phyloP scores from a whole-genome alignment of 345 rosid genomes.

The Atalantia buxifolia region DNA sequence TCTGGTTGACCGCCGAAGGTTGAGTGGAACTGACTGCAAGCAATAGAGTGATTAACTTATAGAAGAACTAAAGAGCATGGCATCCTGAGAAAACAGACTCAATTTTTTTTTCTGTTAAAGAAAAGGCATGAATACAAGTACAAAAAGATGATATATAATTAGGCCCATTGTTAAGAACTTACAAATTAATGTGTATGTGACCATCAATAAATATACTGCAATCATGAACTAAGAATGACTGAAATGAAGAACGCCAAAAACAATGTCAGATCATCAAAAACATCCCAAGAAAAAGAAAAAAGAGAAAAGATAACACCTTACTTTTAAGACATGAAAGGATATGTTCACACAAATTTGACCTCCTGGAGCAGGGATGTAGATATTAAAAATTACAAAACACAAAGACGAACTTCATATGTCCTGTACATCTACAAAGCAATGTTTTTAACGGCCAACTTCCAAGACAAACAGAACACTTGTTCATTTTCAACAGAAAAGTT shows the following conservation, averaged over 20 bases:
- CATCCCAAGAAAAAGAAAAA: not conserved
- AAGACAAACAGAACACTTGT: not conserved
- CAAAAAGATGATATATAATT: conserved; percentile 2
- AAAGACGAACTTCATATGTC: not conserved
- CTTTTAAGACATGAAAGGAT: not conserved
- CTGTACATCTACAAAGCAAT: not conserved
- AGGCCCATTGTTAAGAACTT: not conserved
- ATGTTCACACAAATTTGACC: not conserved
- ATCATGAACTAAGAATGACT: not conserved
- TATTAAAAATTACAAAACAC: not conserved
- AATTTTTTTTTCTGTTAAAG: conserved; percentile 7
- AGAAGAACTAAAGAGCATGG: conserved; percentile 20
- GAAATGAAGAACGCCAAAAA: not conserved
- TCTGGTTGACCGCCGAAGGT: conserved; percentile 95
- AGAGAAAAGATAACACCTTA: not conserved
- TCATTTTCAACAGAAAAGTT: not conserved
- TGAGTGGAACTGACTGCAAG: conserved; percentile 62
- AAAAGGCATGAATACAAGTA: conserved; percentile 4
- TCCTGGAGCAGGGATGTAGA: not conserved
- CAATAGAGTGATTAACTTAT: conserved; percentile 15
- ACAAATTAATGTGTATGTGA: not conserved
- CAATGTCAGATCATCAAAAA: not conserved
- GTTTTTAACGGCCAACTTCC: no score
- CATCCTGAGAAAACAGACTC: not conserved
- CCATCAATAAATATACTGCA: not conserved